Evolutionary conservation across 495 filamentous ascomycete genomes (phyloP).

Genomic region (Rostrohypoxylon terebratum): DNA sequence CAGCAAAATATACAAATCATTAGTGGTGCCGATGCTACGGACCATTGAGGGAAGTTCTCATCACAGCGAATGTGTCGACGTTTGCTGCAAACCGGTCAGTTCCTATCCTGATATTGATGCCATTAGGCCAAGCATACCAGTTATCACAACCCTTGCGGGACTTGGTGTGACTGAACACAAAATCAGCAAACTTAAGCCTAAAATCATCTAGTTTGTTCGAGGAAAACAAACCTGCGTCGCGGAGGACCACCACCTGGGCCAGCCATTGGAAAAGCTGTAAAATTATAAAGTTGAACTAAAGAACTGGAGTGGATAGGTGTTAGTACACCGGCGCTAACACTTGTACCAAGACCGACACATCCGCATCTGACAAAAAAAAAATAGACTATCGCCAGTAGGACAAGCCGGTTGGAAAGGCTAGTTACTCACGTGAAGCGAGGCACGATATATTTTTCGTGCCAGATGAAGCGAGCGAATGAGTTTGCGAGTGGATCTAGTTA

Average conservation of each 20-base stretch:
- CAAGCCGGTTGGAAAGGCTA: conserved; percentile 13
- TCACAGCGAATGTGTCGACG: conserved; percentile 97
- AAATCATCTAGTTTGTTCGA: conserved; percentile 25
- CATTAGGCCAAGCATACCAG: conserved; percentile 61
- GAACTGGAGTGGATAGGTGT: conserved; percentile 52
- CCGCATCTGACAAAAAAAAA: conserved; percentile 8
- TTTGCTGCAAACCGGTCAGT: conserved; percentile 66
- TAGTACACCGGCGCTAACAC: conserved; percentile 28
- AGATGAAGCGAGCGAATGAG: conserved; percentile 56
- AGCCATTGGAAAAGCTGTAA: conserved; percentile 67
- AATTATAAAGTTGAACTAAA: conserved; percentile 53
- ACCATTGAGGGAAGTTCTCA: conserved; percentile 98
- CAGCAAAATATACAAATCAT: conserved; percentile 41
- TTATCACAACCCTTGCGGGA: conserved; percentile 97
- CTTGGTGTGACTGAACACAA: conserved; percentile 84
- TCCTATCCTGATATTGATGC: not conserved
- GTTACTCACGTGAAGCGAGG: conserved; percentile 56
- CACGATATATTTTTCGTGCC: conserved; percentile 50
- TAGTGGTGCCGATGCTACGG: conserved; percentile 45
- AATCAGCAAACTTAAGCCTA: conserved; percentile 16
- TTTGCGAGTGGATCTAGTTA: conserved; percentile 45
- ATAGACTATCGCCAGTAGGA: conserved; percentile 1
- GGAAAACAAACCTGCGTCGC: conserved; percentile 64
- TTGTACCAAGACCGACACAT: conserved; percentile 9
- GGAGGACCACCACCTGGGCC: conserved; percentile 79